Base-by-base conservation (phyloP, 75 land plant species). In the Ceratopteris richardii region DNA sequence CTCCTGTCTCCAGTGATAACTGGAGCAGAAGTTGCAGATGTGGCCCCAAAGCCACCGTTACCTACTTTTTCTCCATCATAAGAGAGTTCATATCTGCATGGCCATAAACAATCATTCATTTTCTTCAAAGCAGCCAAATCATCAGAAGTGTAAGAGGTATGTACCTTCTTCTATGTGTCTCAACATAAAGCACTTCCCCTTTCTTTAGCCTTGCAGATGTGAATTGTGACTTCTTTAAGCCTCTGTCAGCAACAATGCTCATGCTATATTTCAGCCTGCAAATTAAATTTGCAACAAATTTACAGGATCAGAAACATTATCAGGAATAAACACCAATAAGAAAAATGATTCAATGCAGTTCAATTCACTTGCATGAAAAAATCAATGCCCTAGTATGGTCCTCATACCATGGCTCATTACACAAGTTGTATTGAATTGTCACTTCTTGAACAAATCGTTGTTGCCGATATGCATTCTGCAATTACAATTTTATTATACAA, bases 381-480 rank as follows among this genome's bases (percentile, higher is more conserved):
- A n/a, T n/a, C n/a, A n/a, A n/a, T n/a, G n/a, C n/a, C n/a, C n/a
- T n/a, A n/a, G n/a, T n/a, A n/a, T n/a, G n/a, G n/a, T n/a, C n/a
- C 63, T 20, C 60, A 37, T 62, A 93, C 99, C 99, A 94, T 14
- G 99, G 99, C 51, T 94, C 99, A 75, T 86, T 90, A 67, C 91
- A 90, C n/a, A 94, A 76, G 56, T 94, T 94, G 79, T 90, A 94
- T 52, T 90, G 99, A n/a, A 94, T 83, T 20, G 96, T 94, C 5
- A 94, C 99, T 80, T 94, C 99, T 30, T 86, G 81, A 11, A 81
- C 88, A 75, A 83, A 82, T 27, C 85, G 69, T 67, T 94, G 99
- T 41, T 90, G 96, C 25, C 91, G 81, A 54, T 86, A 76, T 28
- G 91, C 99, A 82, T 82, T 90, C 99, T 90, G 69, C 5, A 33